Base-by-base conservation (phyloP, 2,329 filamentous ascomycete species). In the Paradendryphiella salina region DNA sequence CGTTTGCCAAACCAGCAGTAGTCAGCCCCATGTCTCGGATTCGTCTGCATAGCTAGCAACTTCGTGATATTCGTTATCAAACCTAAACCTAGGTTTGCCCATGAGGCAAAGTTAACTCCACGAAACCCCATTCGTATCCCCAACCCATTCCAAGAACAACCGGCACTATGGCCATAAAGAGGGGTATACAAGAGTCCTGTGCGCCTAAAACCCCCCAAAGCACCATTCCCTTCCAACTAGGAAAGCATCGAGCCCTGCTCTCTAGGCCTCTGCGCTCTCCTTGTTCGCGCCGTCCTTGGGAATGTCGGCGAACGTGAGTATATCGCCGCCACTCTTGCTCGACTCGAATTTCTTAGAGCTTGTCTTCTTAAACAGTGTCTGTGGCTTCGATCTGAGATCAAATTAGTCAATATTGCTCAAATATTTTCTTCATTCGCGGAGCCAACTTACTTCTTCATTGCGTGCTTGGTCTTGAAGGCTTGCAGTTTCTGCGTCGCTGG, bases 401-500 rank as follows among this genome's bases (percentile, higher is more conserved):
- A 1, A 34, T 68, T 57, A 69, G 65, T 20, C 4, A 11, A 6
- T 13, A 9, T 18, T 18, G 13, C 7, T 21, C 21, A 23, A 23
- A 10, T 3, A 15, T 20, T 5, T 46, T 21, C 33, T 34, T 3
- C 23, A 5, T 26, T 32, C 17, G 8, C 4, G 32, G 15, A 26
- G 32, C 2, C n/a, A 5, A 20, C 70, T 50, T 62, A 75, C 70
- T 80, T 90, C 87, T 91, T 93, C 76, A 82, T 82, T 56, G 85
- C 85, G 67, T 90, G 86, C 79, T 90, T 91, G 76, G 84, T 89
- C 75, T 89, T 88, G 74, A 92, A 84, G 33, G 87, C 86, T 57
- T 82, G 87, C 65, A 94, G 82, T 81, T 94, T 94, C 73, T 88
- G 86, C 14, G 86, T 88, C 74, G 89, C 91, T 29, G 90, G 90